A percentile compares a stretch with the other conserved stretches of the same genome.
Conservation (phyloP, 768 basidiomycete genomes). For the Leccinum sublutescens region DNA sequence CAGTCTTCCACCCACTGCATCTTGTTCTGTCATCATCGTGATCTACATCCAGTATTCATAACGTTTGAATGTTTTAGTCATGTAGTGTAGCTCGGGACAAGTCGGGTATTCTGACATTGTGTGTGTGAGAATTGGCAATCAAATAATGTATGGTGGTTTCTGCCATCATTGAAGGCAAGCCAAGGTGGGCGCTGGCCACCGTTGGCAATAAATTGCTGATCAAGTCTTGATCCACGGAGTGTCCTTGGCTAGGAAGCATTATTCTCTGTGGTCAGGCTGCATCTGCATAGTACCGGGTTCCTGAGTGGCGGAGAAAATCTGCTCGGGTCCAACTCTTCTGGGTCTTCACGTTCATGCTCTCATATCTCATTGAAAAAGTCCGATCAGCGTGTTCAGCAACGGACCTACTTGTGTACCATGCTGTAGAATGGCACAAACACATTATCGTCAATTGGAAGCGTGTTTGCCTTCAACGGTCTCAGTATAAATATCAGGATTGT, state of each 20-base stretch:
- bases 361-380: neutral
- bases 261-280: neutral
- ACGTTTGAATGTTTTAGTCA: conserved; percentile 28
- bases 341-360: neutral
- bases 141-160: neutral
- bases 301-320: conserved; percentile 2
- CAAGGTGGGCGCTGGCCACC: conserved; percentile 1
- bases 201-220: conserved; percentile 2
- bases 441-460: neutral
- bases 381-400: neutral
- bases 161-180: neutral
- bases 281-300: neutral
- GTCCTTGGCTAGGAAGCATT: neutral
- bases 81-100: conserved; percentile 25
- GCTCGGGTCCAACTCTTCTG: neutral
- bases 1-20: conserved; percentile 1
- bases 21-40: conserved; percentile 10
- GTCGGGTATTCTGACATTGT: neutral
- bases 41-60: conserved; percentile 19
- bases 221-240: neutral
- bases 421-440: conserved; percentile 16
- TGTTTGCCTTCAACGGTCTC: neutral
- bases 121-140: conserved; percentile 4
- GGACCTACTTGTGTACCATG: conserved; percentile 17
- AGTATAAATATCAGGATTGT: neutral